Evolutionary conservation across 495 filamentous ascomycete species (phyloP).

Genomic region (Penicillium ucsense): DNA sequence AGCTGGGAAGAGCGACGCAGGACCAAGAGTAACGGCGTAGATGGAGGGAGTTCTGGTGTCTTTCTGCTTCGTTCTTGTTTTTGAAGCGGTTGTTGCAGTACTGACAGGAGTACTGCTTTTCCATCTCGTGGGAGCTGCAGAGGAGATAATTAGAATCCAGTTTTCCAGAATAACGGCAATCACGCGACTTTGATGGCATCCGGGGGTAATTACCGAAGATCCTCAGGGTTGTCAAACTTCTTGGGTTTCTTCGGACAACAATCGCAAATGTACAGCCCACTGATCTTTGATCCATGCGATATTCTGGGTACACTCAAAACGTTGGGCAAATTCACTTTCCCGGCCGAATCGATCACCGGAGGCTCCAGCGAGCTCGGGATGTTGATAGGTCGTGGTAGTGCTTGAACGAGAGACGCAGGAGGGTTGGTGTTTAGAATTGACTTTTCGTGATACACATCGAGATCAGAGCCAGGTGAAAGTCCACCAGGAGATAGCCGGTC

Average conservation of each 20-base stretch:
- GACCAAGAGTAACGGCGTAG: conserved; percentile 96
- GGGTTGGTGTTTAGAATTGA: conserved; percentile 50
- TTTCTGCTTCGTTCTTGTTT: conserved; percentile 98
- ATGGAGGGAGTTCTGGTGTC: conserved; percentile 95
- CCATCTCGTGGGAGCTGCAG: conserved; percentile 66
- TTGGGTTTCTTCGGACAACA: conserved; percentile 99
- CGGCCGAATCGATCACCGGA: conserved; percentile 18
- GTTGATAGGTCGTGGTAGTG: conserved; percentile 9
- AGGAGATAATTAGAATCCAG: conserved; percentile 1
- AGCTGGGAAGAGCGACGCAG: conserved; percentile 72
- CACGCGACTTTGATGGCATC: conserved; percentile 16
- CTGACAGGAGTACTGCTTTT: conserved; percentile 90
- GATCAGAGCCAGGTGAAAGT: conserved; percentile 55
- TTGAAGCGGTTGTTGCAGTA: conserved; percentile 96
- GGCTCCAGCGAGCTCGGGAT: conserved; percentile 20
- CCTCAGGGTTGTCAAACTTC: conserved; percentile 82
- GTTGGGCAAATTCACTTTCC: conserved; percentile 35
- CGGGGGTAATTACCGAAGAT: conserved; percentile 56
- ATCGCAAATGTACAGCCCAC: conserved; percentile 69
- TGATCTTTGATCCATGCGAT: conserved; percentile 21
- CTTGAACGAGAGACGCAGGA: conserved; percentile 32
- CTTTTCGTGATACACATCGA: conserved; percentile 36
- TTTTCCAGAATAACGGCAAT: background rate
- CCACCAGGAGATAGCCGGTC: conserved; percentile 65
- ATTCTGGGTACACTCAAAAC: conserved; percentile 22